Evolutionary conservation across 73 alveolate genomes (phyloP), one percentile per base, ranked within the genome.

Genomic region (Paramecium caudatum): DNA sequence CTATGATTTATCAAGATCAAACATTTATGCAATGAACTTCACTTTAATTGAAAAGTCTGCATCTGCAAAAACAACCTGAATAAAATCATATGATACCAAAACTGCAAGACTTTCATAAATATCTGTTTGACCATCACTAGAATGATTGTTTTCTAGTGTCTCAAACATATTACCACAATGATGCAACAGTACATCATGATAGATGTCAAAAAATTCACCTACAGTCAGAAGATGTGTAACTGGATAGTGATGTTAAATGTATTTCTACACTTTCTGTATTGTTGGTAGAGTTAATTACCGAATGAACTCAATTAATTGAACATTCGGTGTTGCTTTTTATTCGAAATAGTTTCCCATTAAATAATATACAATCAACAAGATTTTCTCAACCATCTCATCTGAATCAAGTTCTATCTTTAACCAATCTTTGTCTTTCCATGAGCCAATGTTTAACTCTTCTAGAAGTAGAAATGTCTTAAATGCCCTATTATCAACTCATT

Each of bases 281-380:
- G 21, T 46, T n/a, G 46, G 47, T 3, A 62, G 12, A 25, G n/a
- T n/a, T n/a, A n/a, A n/a, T n/a, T n/a, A n/a, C n/a, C n/a, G n/a
- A n/a, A n/a, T n/a, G n/a, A n/a, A n/a, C n/a, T n/a, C n/a, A n/a
- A n/a, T n/a, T n/a, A n/a, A n/a, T n/a, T n/a, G n/a, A n/a, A n/a
- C n/a, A n/a, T n/a, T n/a, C n/a, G n/a, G n/a, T n/a, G n/a, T n/a
- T n/a, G n/a, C n/a, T n/a, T n/a, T n/a, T n/a, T n/a, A n/a, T n/a
- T n/a, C n/a, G n/a, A n/a, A n/a, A n/a, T n/a, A n/a, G n/a, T n/a
- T n/a, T n/a, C n/a, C n/a, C n/a, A n/a, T n/a, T n/a, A n/a, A n/a
- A n/a, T n/a, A n/a, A n/a, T n/a, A n/a, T n/a, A 41, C 30, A 55
- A 55, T 74, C 88, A 74, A 74, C 88, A 74, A 21, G 88, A 74